Conservation (phyloP, 192 early-diverging fungal species). For the Coemansia sp. region DNA sequence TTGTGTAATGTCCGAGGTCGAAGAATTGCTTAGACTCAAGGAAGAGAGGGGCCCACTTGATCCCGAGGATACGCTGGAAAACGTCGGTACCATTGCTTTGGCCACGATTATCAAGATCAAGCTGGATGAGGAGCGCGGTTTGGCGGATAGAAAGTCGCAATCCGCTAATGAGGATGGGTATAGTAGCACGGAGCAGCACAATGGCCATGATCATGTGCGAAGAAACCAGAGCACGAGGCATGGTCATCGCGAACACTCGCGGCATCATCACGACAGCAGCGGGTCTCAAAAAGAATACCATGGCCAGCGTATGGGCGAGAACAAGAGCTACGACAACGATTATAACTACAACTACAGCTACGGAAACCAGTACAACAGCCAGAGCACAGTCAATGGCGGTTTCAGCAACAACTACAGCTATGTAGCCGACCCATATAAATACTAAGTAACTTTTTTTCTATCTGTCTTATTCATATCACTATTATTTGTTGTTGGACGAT, state of each 20-base stretch:
- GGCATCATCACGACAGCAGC: neutral
- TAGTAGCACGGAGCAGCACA: neutral
- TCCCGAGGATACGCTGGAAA: slow-evolving; percentile 40
- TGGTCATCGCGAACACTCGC: neutral
- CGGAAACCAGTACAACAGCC: neutral
- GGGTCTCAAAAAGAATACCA: neutral
- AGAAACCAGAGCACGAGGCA: slow-evolving; percentile 8
- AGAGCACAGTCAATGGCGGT: neutral
- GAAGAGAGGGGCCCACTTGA: slow-evolving; percentile 14
- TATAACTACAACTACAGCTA: neutral
- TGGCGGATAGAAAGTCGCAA: neutral
- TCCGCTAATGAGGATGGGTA: neutral
- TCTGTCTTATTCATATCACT: neutral
- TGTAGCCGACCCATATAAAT: slow-evolving; percentile 6
- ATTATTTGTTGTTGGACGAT: neutral
- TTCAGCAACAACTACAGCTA: slow-evolving; percentile 8
- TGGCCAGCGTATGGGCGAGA: neutral
- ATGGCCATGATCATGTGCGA: slow-evolving; percentile 3
- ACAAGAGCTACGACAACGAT: slow-evolving; percentile 2
- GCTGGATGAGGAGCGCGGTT: slow-evolving; percentile 36
- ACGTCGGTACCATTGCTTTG: slow-evolving; percentile 41
- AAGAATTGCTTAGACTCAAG: slow-evolving; percentile 36
- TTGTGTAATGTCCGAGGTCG: slow-evolving; percentile 34
- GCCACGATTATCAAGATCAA: slow-evolving; percentile 49
- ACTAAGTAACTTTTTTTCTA: slow-evolving; percentile 1